Percentiles rank a stretch among this genome's conserved stretches.
These are phyloP conservation scores for Hypoxylon fuscum DNA, from an alignment of 495 filamentous ascomycete species.

Conservation along the genomic window DNA sequence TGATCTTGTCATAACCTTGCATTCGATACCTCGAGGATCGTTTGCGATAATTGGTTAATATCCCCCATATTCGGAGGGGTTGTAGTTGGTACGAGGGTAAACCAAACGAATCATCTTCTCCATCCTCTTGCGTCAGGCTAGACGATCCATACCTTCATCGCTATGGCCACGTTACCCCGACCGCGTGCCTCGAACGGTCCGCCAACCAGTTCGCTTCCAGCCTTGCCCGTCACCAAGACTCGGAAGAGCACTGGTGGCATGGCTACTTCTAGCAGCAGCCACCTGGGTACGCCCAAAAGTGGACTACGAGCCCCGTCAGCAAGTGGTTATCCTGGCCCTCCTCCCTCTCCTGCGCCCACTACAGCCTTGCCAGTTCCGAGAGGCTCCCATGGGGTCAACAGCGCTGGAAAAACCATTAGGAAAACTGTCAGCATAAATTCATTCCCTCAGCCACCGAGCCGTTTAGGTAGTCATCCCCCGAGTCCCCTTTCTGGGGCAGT, in stretches of 20 bases:
- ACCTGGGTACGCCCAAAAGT: slow-evolving; percentile 62
- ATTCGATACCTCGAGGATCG: slow-evolving; percentile 23
- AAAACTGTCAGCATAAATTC: slow-evolving; percentile 90
- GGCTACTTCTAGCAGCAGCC: slow-evolving; percentile 56
- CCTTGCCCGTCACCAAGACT: slow-evolving; percentile 75
- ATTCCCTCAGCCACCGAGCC: slow-evolving; percentile 87
- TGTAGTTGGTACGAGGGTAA: slow-evolving; percentile 15
- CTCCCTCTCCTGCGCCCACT: slow-evolving; percentile 57
- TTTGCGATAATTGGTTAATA: slow-evolving; percentile 15
- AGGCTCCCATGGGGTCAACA: slow-evolving; percentile 58
- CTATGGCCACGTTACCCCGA: slow-evolving; percentile 72
- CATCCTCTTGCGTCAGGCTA: slow-evolving; percentile 15
- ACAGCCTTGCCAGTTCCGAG: slow-evolving; percentile 61
- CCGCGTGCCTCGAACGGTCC: slow-evolving; percentile 70
- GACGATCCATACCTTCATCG: slow-evolving; percentile 21
- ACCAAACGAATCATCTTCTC: slow-evolving; percentile 8
- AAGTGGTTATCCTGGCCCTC: slow-evolving; percentile 47
- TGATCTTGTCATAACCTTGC: slow-evolving; percentile 21
- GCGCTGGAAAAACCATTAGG: slow-evolving; percentile 71
- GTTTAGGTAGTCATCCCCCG: slow-evolving; percentile 63
- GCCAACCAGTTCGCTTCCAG: slow-evolving; percentile 71
- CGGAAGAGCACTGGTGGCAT: slow-evolving; percentile 66
- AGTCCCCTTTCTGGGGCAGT: slow-evolving; percentile 65
- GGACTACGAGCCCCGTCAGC: slow-evolving; percentile 71
- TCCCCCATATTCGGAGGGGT: slow-evolving; percentile 4